phyloP scores from a whole-genome alignment of 75 land plant genomes.

The Isoetes taiwanensis region DNA sequence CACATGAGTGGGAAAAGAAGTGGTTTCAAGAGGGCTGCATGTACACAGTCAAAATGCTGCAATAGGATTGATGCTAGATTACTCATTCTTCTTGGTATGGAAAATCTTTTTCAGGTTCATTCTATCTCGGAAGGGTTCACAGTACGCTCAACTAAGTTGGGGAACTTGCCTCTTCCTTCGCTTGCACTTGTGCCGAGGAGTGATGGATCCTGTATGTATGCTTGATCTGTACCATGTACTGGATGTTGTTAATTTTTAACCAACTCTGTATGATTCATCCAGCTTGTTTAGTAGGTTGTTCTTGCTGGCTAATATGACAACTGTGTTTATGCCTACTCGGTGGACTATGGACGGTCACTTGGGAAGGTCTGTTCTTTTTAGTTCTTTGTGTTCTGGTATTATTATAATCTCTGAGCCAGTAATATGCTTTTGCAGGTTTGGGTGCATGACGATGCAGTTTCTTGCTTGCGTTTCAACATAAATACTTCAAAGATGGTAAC shows the following conservation, averaged over 20 bases:
- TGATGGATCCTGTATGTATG: slow-evolving; percentile 31
- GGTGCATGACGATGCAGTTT: slow-evolving; percentile 37
- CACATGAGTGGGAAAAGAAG: no score
- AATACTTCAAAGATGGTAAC: slow-evolving; percentile 20
- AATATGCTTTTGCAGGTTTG: slow-evolving; percentile 8
- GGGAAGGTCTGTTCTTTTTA: slow-evolving; percentile 23
- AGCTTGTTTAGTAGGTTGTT: slow-evolving; percentile 15
- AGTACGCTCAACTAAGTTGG: slow-evolving; percentile 28
- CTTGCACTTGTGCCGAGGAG: slow-evolving; percentile 27
- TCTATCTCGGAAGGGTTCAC: slow-evolving; percentile 29
- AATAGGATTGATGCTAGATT: no score
- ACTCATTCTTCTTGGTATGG: background rate
- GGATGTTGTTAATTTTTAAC: background rate
- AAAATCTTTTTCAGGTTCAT: slow-evolving; percentile 22
- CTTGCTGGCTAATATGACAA: slow-evolving; percentile 36
- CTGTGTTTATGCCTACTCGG: slow-evolving; percentile 37
- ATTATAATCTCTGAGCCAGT: background rate
- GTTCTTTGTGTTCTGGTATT: background rate
- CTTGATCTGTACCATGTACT: background rate
- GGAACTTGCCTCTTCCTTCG: slow-evolving; percentile 25
- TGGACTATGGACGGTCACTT: slow-evolving; percentile 33
- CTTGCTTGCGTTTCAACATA: slow-evolving; percentile 16
- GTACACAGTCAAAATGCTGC: no score
- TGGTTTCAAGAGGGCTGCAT: no score
- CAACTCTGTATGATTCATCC: background rate